Evolutionary conservation across 306 rosid genomes (phyloP), one percentile per base, ranked within the genome.

Genomic region (Rosa chinensis): DNA sequence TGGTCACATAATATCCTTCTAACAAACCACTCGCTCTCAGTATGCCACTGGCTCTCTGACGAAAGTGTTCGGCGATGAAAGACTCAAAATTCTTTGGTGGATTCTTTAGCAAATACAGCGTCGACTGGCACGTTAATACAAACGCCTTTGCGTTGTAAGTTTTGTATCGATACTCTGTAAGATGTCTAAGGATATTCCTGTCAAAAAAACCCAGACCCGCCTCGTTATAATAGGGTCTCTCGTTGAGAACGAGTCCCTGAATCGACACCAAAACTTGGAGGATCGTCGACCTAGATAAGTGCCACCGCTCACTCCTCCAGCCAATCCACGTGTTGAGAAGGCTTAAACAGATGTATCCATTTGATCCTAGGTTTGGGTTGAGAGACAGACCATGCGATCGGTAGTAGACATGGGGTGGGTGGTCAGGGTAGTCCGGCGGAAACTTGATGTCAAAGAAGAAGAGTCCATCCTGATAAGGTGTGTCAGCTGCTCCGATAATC

Each of bases 241-340:
- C 87, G 47, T 85, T 86, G 28, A 92, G 85, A 39, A 92, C 90
- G 62, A 92, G 90, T 1, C 66, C 93, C 58, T 92, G 97, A 4
- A 92, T 76, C 0, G 93, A 92, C 4, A 90, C 66, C 45, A 90
- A 39, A 0, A 90, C 81, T 72, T 92, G 96, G 2, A 89, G 81
- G 10, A 90, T 16, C 0, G 93, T 89, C 0, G 93, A 92, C 12
- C 40, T 8, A 0, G 44, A 5, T 0, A 90, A 87, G 50, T 84
- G 77, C 92, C 97, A 92, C 59, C 2, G 45, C 86, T 92, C 86
- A 4, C 12, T 43, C 74, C 21, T 43, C 3, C 3, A 64, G 0
- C 92, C 92, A 0, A 0, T 0, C 91, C 93, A 92, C 0, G 93
- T 90, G 80, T 90, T 88, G n/a, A 92, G 83, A 9, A 92, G 80